Evolutionary conservation across 345 rosid genomes (phyloP), one percentile per base, ranked within the genome.

Genomic region (Crucihimalaya himalaica): DNA sequence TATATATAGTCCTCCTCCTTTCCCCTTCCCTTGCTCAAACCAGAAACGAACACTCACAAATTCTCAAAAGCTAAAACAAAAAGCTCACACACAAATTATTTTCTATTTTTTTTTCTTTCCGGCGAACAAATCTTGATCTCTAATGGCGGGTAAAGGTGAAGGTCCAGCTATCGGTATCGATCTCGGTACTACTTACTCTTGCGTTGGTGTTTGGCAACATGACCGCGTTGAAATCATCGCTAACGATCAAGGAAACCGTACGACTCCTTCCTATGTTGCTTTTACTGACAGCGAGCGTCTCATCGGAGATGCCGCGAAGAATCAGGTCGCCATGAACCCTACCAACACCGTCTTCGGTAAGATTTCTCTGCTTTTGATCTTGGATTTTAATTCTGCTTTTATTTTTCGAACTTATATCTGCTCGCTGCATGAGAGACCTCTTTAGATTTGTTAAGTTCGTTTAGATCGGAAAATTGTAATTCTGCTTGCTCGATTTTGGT

Each of bases 261-360:
- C 90, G n/a, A 86, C 90, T 64, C 92, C 92, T 20, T 87, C 89
- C 7, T 87, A 87, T 47, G 91, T 87, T 23, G 91, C 79, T 2
- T 87, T 87, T 68, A 84, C 88, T 0, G 90, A 88, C 6, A 63
- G 77, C 39, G 88, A 85, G 74, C 84, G 92, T 66, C 61, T 87
- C 45, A 86, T 86, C 35, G 92, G 90, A 1, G 92, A 86, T 70
- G 92, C 92, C 0, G 92, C 92, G 0, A 87, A 88, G 87, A 88
- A 88, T 39, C 93, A 88, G 76, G 93, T 88, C 68, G 90, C 90
- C 15, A 88, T 86, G 90, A 87, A 85, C 75, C 92, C 92, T n/a
- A 28, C 72, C 9, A 88, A 88, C 82, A 86, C 93, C 50, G 93
- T 88, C 29, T 88, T 84, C 29, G 90, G 87, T 88, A 76, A 25